Base-by-base conservation (phyloP, 192 early-diverging fungal genomes). In the Chytriomyces sp. region DNA sequence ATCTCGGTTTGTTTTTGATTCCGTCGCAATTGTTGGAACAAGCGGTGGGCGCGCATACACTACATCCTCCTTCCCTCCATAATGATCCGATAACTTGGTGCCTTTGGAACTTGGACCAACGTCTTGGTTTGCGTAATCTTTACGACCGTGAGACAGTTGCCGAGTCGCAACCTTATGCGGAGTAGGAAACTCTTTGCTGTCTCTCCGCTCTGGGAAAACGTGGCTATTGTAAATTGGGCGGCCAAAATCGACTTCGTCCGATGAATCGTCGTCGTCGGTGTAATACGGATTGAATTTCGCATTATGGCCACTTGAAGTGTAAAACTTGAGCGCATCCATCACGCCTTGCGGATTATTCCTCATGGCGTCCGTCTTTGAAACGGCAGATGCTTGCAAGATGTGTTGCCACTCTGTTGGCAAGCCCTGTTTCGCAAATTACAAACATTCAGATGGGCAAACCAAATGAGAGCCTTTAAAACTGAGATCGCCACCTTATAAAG, bases 361-460 rank as follows among this genome's bases (percentile, higher is more conserved):
- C 84, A 97, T 93, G 10, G 69, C 69, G 67, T 98, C 94, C 81
- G 94, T 89, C 80, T 94, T 92, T 65, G 94, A 88, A 68, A 98
- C 96, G 49, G 95, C 96, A 61, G 95, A 92, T 67, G 97, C 92
- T 79, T 94, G 91, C 49, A 98, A 86, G 80, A 98, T 83, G 20
- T 90, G 85, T 45, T 94, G 91, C 96, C 97, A 98, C 81, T 96
- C 93, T 77, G 90, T 86, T 35, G 97, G 96, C 60, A 98, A 81
- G 57, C 97, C 97, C 94, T 96, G 57, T 48, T 69, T 35, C 35
- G 64, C 64, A 47, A 61, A 45, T 63, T 61, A 28, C 48, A 5
- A 49, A 64, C 35, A 35, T 35, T 35, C 35, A 45, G 57, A 47
- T 57, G 53, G 60, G 71, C 20, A 60, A 50, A 57, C 53, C 16